These are phyloP conservation scores for Malus fusca DNA, from an alignment of 306 rosid genomes.

Conservation along the genomic window DNA sequence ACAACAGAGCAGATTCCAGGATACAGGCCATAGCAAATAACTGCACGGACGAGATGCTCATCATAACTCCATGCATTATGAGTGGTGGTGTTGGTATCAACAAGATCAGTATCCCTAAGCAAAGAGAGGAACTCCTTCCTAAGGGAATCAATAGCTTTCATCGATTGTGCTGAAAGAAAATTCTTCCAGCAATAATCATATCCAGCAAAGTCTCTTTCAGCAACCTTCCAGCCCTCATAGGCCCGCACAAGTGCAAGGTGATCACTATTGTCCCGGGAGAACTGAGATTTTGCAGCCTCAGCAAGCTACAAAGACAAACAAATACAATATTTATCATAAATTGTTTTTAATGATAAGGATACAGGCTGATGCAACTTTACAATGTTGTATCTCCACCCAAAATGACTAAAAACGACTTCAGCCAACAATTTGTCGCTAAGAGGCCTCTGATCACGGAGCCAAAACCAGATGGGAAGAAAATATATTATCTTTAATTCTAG, in stretches of 20 bases:
- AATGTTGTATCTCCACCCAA: not conserved
- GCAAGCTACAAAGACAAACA: conserved; percentile 58
- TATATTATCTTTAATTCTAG: not conserved
- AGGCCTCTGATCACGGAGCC: not conserved
- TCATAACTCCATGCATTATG: conserved; percentile 62
- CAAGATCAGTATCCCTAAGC: conserved; percentile 67
- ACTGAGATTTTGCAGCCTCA: conserved; percentile 86
- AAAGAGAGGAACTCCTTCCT: conserved; percentile 67
- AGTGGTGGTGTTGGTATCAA: conserved; percentile 52
- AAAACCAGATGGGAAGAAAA: not conserved
- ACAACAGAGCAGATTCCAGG: conserved; percentile 92
- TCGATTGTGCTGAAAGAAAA: conserved; percentile 75
- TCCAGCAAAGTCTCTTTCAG: conserved; percentile 67
- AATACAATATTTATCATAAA: conserved; percentile 2
- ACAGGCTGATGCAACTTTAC: not conserved
- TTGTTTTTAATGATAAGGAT: not conserved
- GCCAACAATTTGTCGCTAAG: not conserved
- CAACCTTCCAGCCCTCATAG: conserved; percentile 80
- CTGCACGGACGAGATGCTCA: conserved; percentile 62
- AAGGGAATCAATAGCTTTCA: conserved; percentile 94
- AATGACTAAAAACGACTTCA: not conserved
- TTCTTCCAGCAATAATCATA: conserved; percentile 94
- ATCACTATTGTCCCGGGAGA: conserved; percentile 70
- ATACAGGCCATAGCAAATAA: conserved; percentile 84
- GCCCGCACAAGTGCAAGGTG: conserved; percentile 91